Conservation (phyloP, 139 green algal genomes). For the Yamagishiella unicocca region DNA sequence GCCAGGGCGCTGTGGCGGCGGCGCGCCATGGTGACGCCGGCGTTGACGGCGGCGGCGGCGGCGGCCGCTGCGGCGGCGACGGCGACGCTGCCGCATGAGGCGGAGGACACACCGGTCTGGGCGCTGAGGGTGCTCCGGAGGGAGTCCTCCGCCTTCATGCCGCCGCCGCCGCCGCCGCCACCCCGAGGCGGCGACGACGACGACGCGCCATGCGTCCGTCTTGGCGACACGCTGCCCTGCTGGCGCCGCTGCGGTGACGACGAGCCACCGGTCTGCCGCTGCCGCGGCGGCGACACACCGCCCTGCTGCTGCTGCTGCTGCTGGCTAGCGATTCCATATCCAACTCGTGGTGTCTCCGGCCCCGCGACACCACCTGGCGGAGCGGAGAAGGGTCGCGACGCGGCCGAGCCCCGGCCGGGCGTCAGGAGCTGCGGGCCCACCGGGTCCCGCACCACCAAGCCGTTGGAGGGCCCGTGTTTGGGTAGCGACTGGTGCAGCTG, state of each 20-base stretch:
- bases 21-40: neutral
- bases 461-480: conserved; percentile 23
- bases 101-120: neutral
- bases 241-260: no score
- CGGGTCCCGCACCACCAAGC: conserved; percentile 3
- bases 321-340: neutral
- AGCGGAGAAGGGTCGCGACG: neutral
- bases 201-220: neutral
- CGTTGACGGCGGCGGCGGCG: neutral
- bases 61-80: neutral
- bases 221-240: neutral
- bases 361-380: neutral
- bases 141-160: neutral
- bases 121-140: neutral
- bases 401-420: neutral
- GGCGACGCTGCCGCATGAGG: conserved; percentile 1
- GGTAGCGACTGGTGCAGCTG: neutral
- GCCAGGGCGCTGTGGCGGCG: neutral
- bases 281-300: neutral
- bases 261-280: neutral
- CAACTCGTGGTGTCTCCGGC: neutral
- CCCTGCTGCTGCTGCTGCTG: neutral
- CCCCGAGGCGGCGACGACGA: no score
- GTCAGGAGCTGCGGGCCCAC: conserved; percentile 26
- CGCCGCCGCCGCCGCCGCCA: neutral